Evolutionary conservation across 345 rosid genomes (phyloP).

Genomic region (Moricandia moricandioides): DNA sequence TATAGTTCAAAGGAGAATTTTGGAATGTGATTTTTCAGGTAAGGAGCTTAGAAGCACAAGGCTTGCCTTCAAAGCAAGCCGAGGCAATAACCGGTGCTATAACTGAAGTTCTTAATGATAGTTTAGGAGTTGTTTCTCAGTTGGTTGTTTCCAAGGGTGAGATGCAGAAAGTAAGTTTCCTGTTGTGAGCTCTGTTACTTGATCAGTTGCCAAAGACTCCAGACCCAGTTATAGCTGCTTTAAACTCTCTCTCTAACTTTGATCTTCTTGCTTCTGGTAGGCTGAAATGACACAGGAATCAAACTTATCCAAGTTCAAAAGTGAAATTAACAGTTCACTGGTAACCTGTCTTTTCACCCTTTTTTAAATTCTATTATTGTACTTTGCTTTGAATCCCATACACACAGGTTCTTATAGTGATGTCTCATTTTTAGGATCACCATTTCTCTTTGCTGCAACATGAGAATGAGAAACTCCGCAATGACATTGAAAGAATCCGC

Average conservation of each 20-base stretch:
- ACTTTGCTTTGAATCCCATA: not conserved
- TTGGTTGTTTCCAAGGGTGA: slow-evolving; percentile 71
- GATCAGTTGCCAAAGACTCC: not conserved
- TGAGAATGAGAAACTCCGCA: slow-evolving; percentile 71
- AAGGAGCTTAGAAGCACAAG: slow-evolving; percentile 76
- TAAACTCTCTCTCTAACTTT: no score
- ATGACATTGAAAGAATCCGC: slow-evolving; percentile 77
- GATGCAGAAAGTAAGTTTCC: slow-evolving; percentile 69
- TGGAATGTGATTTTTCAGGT: slow-evolving; percentile 48
- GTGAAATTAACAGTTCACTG: slow-evolving; percentile 70
- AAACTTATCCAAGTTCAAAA: slow-evolving; percentile 73
- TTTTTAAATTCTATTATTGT: not conserved
- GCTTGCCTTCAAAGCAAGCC: slow-evolving; percentile 85
- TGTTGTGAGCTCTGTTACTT: not conserved
- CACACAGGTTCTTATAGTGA: no score
- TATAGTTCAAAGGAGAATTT: not conserved
- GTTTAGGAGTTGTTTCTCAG: slow-evolving; percentile 73
- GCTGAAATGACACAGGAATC: slow-evolving; percentile 70
- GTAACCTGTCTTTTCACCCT: slow-evolving; percentile 33
- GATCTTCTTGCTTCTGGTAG: slow-evolving; percentile 34
- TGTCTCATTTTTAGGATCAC: slow-evolving; percentile 45
- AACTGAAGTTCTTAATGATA: slow-evolving; percentile 68
- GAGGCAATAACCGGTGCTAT: slow-evolving; percentile 82
- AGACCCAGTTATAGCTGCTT: not conserved
- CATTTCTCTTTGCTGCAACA: slow-evolving; percentile 77